These are phyloP conservation scores for Fusarium drepaniforme DNA, from an alignment of 2,329 filamentous ascomycete genomes.

Conservation along the genomic window DNA sequence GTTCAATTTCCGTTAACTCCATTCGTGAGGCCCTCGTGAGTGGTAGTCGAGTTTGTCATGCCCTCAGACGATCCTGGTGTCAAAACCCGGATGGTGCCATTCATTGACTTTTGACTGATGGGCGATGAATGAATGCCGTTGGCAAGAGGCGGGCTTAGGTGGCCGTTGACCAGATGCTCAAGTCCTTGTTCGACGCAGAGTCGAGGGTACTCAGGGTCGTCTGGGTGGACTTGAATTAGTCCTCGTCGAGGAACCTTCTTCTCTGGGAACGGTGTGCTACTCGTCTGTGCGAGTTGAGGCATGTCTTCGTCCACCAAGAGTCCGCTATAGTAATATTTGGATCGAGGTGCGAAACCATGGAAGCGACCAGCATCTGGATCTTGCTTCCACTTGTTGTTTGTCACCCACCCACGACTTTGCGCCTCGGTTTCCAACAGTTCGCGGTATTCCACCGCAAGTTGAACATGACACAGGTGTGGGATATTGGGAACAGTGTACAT, in stretches of 20 bases:
- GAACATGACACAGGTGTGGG: conserved; percentile 68
- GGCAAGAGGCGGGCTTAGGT: conserved; percentile 56
- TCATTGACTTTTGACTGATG: conserved; percentile 52
- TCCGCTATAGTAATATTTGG: conserved; percentile 71
- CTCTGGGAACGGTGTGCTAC: conserved; percentile 67
- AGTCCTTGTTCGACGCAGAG: conserved; percentile 70
- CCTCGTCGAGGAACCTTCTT: conserved; percentile 67
- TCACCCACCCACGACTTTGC: conserved; percentile 55
- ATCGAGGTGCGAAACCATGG: conserved; percentile 66
- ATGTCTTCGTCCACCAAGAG: conserved; percentile 63
- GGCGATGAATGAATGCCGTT: conserved; percentile 64
- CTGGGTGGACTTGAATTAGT: conserved; percentile 63
- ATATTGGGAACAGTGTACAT: conserved; percentile 69
- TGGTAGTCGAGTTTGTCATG: conserved; percentile 17
- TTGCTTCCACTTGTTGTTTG: conserved; percentile 67
- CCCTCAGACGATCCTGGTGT: conserved; percentile 32
- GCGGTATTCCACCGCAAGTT: conserved; percentile 69
- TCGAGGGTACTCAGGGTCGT: conserved; percentile 68
- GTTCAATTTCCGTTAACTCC: conserved; percentile 45
- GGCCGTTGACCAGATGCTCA: conserved; percentile 63
- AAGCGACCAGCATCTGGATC: conserved; percentile 67
- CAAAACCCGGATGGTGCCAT: conserved; percentile 46
- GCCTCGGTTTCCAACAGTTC: conserved; percentile 67
- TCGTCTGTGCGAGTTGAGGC: conserved; percentile 60
- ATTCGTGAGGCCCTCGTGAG: conserved; percentile 45